A percentile compares a stretch with the other conserved stretches of the same genome.
These are phyloP conservation scores for Turnera subulata DNA, from an alignment of 345 rosid species.

Conservation along the genomic window DNA sequence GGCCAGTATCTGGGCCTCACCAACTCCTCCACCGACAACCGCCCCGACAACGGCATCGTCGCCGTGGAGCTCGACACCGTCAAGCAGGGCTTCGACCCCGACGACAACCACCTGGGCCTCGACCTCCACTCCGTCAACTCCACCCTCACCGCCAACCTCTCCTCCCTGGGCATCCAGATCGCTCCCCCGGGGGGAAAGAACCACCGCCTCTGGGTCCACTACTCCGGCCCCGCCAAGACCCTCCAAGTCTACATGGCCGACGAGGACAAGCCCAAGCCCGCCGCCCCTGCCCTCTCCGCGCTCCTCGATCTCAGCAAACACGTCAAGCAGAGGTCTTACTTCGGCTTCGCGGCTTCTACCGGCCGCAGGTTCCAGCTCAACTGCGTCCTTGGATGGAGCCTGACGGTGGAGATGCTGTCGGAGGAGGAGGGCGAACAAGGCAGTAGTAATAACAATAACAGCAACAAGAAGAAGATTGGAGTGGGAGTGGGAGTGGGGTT, in stretches of 20 bases:
- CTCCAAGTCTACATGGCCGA: conserved; percentile 40
- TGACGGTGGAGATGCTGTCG: conserved; percentile 38
- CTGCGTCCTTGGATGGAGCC: conserved; percentile 50
- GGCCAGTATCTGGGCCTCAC: conserved; percentile 51
- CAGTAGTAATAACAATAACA: background rate
- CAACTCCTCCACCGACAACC: conserved; percentile 43
- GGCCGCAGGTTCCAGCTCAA: conserved; percentile 39
- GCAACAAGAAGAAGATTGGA: conserved; percentile 22
- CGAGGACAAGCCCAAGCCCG: conserved; percentile 21
- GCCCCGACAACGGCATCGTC: conserved; percentile 33
- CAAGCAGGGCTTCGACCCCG: conserved; percentile 43
- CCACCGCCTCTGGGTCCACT: conserved; percentile 46
- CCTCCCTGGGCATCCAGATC: conserved; percentile 28
- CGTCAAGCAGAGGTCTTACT: conserved; percentile 38
- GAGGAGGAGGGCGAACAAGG: background rate
- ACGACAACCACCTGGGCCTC: conserved; percentile 48
- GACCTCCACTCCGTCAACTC: conserved; percentile 41
- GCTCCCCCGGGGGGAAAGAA: conserved; percentile 24
- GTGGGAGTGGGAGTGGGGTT: conserved; percentile 25
- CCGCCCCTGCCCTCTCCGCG: conserved; percentile 22
- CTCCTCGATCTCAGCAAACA: conserved; percentile 32
- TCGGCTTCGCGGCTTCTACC: conserved; percentile 57
- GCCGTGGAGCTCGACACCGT: conserved; percentile 53
- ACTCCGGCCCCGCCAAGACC: conserved; percentile 32
- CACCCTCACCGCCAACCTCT: conserved; percentile 13